Evolutionary conservation across 805 yeast species (phyloP), one percentile per base, ranked within the genome.

Genomic region (Saccharomycodes ludwigii): DNA sequence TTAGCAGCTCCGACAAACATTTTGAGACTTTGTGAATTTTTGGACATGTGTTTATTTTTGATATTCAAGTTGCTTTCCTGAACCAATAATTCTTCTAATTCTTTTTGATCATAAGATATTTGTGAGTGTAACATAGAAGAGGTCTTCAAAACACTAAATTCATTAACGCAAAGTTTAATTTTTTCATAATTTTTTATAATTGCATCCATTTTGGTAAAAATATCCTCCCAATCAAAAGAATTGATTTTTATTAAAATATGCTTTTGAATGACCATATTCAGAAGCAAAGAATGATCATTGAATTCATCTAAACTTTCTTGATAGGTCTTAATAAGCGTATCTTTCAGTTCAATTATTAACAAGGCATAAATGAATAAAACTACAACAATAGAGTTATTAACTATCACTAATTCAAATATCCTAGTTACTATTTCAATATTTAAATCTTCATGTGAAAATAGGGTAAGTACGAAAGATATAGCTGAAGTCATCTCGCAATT

Each of bases 401-500:
- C 62, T 23, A 85, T 56, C 6, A 78, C 59, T 33, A 67, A 69
- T 48, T 83, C 94, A 71, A 91, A 82, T 3, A 88, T 52, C 55
- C 21, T 64, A 60, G 7, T 31, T 27, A 20, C 36, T 33, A 24
- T 33, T 30, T 12, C 24, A 27, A 2, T 50, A 48, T 27, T 60
- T 56, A 13, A 70, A 40, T 12, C 9, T 37, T 83, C 85, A 55
- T 86, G 96, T 6, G 88, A 61, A 48, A 76, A 83, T 28, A 82
- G 43, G 1, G 97, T 84, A 21, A 88, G 61, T 1, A 88, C 58
- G 1, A 88, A 69, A 13, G 95, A 79, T 11, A 91, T 54, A 0
- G 84, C 79, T 46, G 73, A 86, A 33, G 66, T 66, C 2, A 84
- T 83, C 36, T 65, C 63, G 10, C 73, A 61, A 13, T 66, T 43